phyloP scores from a whole-genome alignment of 1,284 basidiomycete species.

The Fomes fomentarius region DNA sequence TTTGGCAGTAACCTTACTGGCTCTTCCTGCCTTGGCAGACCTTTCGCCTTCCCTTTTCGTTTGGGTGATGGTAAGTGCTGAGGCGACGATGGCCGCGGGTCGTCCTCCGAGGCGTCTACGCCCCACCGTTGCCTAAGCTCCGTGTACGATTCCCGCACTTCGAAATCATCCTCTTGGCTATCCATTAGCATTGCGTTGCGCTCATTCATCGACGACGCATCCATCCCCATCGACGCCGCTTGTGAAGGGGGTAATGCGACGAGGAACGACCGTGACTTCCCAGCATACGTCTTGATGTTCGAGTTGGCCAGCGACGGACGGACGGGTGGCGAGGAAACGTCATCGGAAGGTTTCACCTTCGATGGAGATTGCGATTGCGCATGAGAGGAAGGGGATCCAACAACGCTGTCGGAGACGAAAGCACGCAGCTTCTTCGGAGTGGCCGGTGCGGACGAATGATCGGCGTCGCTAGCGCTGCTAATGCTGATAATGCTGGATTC shows the following conservation, averaged over 20 bases:
- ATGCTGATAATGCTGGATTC: constrained; percentile 57
- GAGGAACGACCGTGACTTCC: constrained; percentile 75
- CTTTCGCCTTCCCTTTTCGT: constrained; percentile 35
- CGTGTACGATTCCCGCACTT: constrained; percentile 66
- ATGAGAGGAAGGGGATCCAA: constrained; percentile 19
- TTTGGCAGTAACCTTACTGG: constrained; percentile 36
- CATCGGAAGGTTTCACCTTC: constrained; percentile 22
- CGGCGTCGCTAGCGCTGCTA: constrained; percentile 31
- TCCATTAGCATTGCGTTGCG: constrained; percentile 25
- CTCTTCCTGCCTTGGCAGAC: constrained; percentile 26
- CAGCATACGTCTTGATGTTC: constrained; percentile 68
- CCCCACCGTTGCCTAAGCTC: constrained; percentile 73
- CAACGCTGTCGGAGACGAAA: constrained; percentile 26
- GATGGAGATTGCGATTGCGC: constrained; percentile 22
- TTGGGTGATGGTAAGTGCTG: constrained; percentile 32
- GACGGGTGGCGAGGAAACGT: constrained; percentile 27
- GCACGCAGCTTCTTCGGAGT: constrained; percentile 32
- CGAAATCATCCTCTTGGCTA: constrained; percentile 55
- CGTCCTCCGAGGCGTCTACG: constrained; percentile 74
- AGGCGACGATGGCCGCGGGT: constrained; percentile 46
- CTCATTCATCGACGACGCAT: constrained; percentile 26
- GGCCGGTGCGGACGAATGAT: constrained; percentile 37
- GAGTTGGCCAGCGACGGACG: constrained; percentile 28
- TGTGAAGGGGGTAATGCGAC: constrained; percentile 51
- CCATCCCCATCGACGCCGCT: constrained; percentile 26